phyloP scores from a whole-genome alignment of 2,329 filamentous ascomycete genomes.

The Pseudopithomyces maydicus region DNA sequence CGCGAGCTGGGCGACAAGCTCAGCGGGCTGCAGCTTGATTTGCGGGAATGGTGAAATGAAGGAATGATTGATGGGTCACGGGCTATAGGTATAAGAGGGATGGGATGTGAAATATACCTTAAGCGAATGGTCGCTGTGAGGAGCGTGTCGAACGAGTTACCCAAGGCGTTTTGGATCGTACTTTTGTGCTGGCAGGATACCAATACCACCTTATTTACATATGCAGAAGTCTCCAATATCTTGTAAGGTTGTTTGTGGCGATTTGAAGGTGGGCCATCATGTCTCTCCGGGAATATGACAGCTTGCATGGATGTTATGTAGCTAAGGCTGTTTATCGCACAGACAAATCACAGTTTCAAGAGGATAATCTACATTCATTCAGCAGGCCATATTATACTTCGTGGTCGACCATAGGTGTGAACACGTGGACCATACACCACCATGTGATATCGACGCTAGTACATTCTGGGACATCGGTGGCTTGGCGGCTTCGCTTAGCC shows the following conservation, averaged over 20 bases:
- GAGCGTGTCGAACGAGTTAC: neutral
- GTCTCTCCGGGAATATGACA: too few relatives aligned
- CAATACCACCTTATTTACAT: neutral
- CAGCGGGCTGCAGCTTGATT: constrained; percentile 32
- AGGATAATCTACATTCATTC: too few relatives aligned
- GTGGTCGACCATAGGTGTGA: too few relatives aligned
- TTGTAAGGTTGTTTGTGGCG: neutral
- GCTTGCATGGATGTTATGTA: too few relatives aligned
- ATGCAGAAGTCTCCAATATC: neutral
- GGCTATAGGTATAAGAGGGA: neutral
- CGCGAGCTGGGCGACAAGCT: constrained; percentile 31
- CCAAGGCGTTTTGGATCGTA: neutral
- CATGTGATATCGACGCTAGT: neutral
- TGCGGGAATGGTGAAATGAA: neutral
- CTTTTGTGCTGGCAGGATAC: neutral
- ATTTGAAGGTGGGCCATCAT: too few relatives aligned
- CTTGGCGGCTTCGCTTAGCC: neutral
- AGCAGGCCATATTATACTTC: too few relatives aligned
- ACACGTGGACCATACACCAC: too few relatives aligned
- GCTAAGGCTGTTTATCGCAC: too few relatives aligned
- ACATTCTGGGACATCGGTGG: neutral
- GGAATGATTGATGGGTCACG: constrained; percentile 7
- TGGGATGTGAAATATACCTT: neutral
- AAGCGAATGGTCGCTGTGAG: neutral
- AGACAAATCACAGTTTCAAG: too few relatives aligned